phyloP scores from a whole-genome alignment of 75 land plant genomes.

The Sequoiadendron giganteum region DNA sequence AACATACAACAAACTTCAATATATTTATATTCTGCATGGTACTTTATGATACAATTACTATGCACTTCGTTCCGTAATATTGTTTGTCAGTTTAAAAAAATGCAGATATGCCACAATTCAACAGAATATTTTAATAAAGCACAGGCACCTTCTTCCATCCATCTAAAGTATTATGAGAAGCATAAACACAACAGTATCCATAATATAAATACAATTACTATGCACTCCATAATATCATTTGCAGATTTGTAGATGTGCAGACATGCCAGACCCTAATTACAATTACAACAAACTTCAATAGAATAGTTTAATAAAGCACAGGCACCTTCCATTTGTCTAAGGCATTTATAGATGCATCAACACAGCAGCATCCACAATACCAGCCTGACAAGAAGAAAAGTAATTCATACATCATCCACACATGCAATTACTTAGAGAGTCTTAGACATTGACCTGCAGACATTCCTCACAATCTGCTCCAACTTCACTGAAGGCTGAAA shows the following conservation, averaged over 20 bases:
- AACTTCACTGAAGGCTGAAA: constrained; percentile 53
- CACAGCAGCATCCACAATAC: background rate
- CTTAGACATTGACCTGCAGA: constrained; percentile 6
- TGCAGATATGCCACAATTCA: background rate
- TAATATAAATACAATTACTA: background rate
- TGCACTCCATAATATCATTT: background rate
- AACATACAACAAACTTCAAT: background rate
- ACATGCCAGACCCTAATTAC: background rate
- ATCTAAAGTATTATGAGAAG: background rate
- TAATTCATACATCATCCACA: background rate
- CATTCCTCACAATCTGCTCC: constrained; percentile 62
- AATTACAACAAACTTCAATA: constrained; percentile 7
- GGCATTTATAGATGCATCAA: background rate
- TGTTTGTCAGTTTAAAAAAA: background rate
- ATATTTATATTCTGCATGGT: background rate
- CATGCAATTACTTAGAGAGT: constrained; percentile 3
- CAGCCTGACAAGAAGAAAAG: too few species aligned
- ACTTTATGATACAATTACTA: background rate
- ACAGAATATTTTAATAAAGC: background rate
- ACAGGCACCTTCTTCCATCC: background rate
- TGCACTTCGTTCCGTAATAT: background rate
- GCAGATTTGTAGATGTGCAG: background rate
- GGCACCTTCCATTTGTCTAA: background rate
- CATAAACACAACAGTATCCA: background rate
- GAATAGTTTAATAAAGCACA: background rate